Percentiles rank a stretch among this genome's conserved stretches.
Evolutionary conservation across 1,139 yeast species (phyloP).

Genomic region (Blastobotrys raffinosifermentans): DNA sequence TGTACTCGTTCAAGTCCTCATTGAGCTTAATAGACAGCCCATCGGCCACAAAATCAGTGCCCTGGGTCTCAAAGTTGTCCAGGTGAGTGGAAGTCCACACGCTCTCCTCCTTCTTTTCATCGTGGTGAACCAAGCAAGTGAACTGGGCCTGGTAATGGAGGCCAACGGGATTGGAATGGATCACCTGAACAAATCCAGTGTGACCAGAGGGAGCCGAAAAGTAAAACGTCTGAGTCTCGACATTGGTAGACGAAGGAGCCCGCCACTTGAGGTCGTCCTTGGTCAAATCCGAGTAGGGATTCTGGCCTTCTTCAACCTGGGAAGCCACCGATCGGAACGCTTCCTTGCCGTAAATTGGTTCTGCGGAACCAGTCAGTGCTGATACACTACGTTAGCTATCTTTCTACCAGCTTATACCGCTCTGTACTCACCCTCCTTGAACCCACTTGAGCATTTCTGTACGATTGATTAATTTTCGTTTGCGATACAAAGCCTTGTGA

Average conservation of each 20-base stretch:
- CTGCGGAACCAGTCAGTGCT: conserved; percentile 93
- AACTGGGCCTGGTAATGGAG: conserved; percentile 90
- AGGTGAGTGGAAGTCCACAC: conserved; percentile 90
- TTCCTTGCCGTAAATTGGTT: conserved; percentile 91
- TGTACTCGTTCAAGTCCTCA: conserved; percentile 51
- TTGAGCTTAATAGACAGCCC: conserved; percentile 53
- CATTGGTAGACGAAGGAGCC: conserved; percentile 75
- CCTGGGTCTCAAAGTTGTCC: conserved; percentile 71
- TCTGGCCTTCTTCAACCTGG: conserved; percentile 44
- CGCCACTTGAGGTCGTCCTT: conserved; percentile 68
- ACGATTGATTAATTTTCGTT: too few relatives aligned
- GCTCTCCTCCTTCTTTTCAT: conserved; percentile 42
- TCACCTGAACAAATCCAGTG: conserved; percentile 87
- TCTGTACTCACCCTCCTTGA: conserved; percentile 49
- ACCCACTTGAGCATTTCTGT: conserved; percentile 69
- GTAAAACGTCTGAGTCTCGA: conserved; percentile 91
- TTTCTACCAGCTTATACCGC: neutral
- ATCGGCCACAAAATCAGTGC: conserved; percentile 71
- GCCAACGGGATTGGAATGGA: conserved; percentile 88
- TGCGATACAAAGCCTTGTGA: too few relatives aligned
- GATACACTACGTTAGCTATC: conserved; percentile 44
- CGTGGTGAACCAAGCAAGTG: conserved; percentile 73
- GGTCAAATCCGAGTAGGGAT: conserved; percentile 52
- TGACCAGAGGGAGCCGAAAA: conserved; percentile 61
- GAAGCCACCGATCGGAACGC: conserved; percentile 82